Base-by-base conservation (phyloP, 1,284 basidiomycete genomes). In the Abortiporus biennis region DNA sequence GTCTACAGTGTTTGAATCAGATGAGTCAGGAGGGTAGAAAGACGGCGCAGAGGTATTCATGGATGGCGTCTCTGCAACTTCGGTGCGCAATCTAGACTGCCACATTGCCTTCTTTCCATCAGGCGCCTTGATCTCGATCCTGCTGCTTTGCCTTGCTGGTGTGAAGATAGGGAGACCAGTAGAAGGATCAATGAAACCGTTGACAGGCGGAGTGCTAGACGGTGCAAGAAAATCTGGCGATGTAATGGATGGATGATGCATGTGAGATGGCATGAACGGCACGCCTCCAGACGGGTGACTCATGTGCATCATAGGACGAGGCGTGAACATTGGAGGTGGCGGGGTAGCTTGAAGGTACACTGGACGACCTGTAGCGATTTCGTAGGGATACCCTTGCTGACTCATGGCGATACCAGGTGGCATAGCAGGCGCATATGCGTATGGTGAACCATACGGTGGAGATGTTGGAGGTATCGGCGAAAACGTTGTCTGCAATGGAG, bases 341-440 rank as follows among this genome's bases (percentile, higher is more conserved):
- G 74, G 68, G 27, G 74, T 23, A 12, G 12, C 65, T 48, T 75
- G 79, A 13, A 88, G 67, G 52, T 81, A 83, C 24, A 90, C 79
- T 5, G 83, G 76, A 30, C 82, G 82, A 21, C 87, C 86, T 4
- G 84, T 88, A 8, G 83, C 76, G 43, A 89, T 57, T 58, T 89
- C 85, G 58, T 82, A 91, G 19, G 85, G 71, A 64, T 85, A 74
- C 27, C 86, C 88, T 42, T 80, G 78, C 37, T 78, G 76, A 48
- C 78, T 78, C 55, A 89, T 64, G 9, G 72, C 85, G 42, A 91
- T 71, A 33, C 88, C 88, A 9, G 78, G 85, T 13, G 88, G 85
- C 6, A 89, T 61, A 30, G 76, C 49, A 9, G 74, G 69, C 2
- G 68, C 66, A 54, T 76, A 86, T 2, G 64, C 65, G 45, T 82